Base-by-base conservation (phyloP, 495 filamentous ascomycete genomes). In the Parachaetomium inaequale region DNA sequence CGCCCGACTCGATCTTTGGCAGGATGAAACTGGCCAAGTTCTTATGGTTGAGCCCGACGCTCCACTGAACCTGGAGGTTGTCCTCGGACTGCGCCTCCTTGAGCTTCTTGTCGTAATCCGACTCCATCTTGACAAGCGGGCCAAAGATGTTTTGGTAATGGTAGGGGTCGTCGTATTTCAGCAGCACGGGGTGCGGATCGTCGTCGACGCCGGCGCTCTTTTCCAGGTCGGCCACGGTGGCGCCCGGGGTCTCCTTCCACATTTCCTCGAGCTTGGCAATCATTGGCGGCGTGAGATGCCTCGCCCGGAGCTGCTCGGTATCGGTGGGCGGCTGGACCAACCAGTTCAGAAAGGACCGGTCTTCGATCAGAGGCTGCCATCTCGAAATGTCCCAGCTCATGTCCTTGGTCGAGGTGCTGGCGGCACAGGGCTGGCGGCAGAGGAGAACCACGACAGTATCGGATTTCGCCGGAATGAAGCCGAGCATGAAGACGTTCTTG, bases 341-440 rank as follows among this genome's bases (percentile, higher is more conserved):
- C 94, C 94, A 99, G 40, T 85, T 84, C 28, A 99, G 75, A 69
- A 99, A 99, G 8, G 92, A 93, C 31, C 94, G 91, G 67, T 99
- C 94, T 71, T 97, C 93, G 62, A 99, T 97, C 40, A 99, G 80
- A 3, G 94, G 94, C 67, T 98, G 93, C 94, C 94, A 99, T 65
- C 92, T 87, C 8, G 95, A 96, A 15, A 92, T 93, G 76, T 99
- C 94, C 94, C 94, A 99, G 73, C 93, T 98, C 94, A 99, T 99
- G 70, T 98, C 94, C 77, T 99, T 99, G n/a, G 91, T 92, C 12
- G 93, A 96, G 5, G 91, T 88, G 80, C 89, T 92, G 34, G 95
- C 85, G 42, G 92, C 94, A 76, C 94, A 99, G 49, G 94, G 94
- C 73, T 98, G 94, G 32, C 94, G 91, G 75, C 94, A 99, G 10